Conservation (phyloP, 2,329 filamentous ascomycete species). For the Bipolaris victoriae region DNA sequence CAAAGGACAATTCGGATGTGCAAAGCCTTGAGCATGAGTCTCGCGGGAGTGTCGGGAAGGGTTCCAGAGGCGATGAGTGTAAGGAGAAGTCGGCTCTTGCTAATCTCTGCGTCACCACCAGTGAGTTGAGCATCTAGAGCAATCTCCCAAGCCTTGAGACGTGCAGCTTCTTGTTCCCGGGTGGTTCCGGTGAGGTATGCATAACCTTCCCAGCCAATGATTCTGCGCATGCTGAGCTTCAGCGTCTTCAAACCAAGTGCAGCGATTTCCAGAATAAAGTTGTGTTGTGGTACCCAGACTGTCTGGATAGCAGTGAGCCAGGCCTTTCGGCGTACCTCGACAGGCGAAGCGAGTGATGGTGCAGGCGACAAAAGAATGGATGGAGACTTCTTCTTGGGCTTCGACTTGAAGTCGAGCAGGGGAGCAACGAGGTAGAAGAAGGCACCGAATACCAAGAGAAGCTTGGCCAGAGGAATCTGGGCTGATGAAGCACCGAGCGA, state of each 20-base stretch:
- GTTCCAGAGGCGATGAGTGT: constrained; percentile 89
- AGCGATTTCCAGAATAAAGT: constrained; percentile 82
- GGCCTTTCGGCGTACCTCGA: constrained; percentile 83
- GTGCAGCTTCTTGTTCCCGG: constrained; percentile 81
- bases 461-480: constrained; percentile 56
- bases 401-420: constrained; percentile 63
- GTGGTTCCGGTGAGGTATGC: constrained; percentile 79
- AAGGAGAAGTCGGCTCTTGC: constrained; percentile 81
- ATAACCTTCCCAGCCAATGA: constrained; percentile 78
- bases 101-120: constrained; percentile 88
- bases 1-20: constrained; percentile 90
- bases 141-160: constrained; percentile 91
- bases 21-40: constrained; percentile 89
- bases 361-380: constrained; percentile 56
- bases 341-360: constrained; percentile 78
- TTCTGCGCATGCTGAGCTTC: constrained; percentile 79
- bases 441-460: constrained; percentile 59
- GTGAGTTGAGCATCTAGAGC: constrained; percentile 91
- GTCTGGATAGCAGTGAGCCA: constrained; percentile 94
- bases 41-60: constrained; percentile 78
- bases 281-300: constrained; percentile 87
- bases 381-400: constrained; percentile 57
- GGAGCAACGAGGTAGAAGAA: constrained; percentile 64
- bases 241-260: constrained; percentile 79
- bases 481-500: constrained; percentile 40